Conservation (phyloP, 805 yeast genomes). For the Deakozyma indianensis region DNA sequence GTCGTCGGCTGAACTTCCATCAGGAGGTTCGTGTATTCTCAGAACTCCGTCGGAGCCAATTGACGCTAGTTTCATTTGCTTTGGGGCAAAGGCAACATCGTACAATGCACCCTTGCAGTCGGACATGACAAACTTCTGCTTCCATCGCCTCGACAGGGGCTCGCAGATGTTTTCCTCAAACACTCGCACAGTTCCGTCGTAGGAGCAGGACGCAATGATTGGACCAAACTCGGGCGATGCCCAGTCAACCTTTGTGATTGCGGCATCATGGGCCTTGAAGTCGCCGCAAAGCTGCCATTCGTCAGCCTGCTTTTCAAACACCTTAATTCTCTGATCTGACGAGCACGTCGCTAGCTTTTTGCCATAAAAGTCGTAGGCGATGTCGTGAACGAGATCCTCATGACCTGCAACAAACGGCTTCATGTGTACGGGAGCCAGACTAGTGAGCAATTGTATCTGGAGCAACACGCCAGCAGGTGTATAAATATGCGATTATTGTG, state of each 20-base stretch:
- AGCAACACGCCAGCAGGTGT: no score
- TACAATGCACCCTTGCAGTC: conserved; percentile 84
- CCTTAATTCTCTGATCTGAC: conserved; percentile 85
- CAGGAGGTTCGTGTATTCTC: conserved; percentile 74
- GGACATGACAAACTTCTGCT: conserved; percentile 55
- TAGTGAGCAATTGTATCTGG: no score
- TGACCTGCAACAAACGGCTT: conserved; percentile 81
- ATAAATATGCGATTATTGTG: no score
- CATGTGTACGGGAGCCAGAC: no score
- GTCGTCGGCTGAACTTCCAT: conserved; percentile 71
- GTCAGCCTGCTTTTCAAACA: conserved; percentile 52
- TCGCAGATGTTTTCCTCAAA: conserved; percentile 88
- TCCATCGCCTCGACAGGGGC: conserved; percentile 72
- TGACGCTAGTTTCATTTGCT: conserved; percentile 70
- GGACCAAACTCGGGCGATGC: conserved; percentile 92
- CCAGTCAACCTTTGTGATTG: conserved; percentile 73
- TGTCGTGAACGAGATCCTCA: conserved; percentile 82
- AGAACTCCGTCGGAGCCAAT: conserved; percentile 83
- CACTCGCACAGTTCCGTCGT: conserved; percentile 74
- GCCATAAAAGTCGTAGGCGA: conserved; percentile 83
- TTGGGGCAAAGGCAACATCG: conserved; percentile 80
- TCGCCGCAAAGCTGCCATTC: conserved; percentile 77
- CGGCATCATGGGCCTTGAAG: conserved; percentile 92
- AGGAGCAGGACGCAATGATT: conserved; percentile 74
- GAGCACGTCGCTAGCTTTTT: conserved; percentile 87